Percentiles rank a stretch among this genome's conserved stretches.
These are phyloP conservation scores for Gnomoniopsis smithogilvyi DNA, from an alignment of 2,329 filamentous ascomycete species.

Conservation along the genomic window DNA sequence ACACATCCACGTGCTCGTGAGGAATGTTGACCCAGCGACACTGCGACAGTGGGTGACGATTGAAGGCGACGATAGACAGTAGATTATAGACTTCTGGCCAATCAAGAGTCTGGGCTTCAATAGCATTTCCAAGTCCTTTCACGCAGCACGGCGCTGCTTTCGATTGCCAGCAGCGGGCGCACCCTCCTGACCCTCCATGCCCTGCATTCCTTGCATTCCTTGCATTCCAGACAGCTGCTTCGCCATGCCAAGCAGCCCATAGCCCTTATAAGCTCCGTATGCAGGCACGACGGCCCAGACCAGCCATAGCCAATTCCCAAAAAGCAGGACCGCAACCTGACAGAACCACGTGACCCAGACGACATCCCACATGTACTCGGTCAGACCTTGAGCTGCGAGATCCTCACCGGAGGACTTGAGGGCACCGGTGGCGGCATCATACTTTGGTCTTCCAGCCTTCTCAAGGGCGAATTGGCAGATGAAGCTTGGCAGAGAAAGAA, in stretches of 20 bases:
- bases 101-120: background rate
- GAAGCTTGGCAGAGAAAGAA: conserved; percentile 72
- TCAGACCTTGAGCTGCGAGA: conserved; percentile 80
- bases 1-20: conserved; percentile 79
- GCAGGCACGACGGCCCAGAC: conserved; percentile 54
- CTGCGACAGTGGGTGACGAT: conserved; percentile 53
- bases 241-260: conserved; percentile 50
- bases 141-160: conserved; percentile 53
- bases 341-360: conserved; percentile 91
- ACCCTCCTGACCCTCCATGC: conserved; percentile 29
- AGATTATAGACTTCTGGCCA: background rate
- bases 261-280: conserved; percentile 53
- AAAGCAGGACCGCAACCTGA: conserved; percentile 65
- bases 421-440: conserved; percentile 59
- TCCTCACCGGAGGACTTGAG: conserved; percentile 81
- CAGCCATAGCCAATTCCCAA: conserved; percentile 74
- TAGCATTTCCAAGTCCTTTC: conserved; percentile 13
- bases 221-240: conserved; percentile 50
- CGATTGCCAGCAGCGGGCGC: conserved; percentile 45
- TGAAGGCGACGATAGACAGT: conserved; percentile 34
- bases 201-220: conserved; percentile 38
- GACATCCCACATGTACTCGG: conserved; percentile 97
- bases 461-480: conserved; percentile 85
- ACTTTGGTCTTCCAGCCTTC: conserved; percentile 74
- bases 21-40: conserved; percentile 47